These are phyloP conservation scores for Medicago ruthenica DNA, from an alignment of 306 rosid genomes.

Conservation along the genomic window DNA sequence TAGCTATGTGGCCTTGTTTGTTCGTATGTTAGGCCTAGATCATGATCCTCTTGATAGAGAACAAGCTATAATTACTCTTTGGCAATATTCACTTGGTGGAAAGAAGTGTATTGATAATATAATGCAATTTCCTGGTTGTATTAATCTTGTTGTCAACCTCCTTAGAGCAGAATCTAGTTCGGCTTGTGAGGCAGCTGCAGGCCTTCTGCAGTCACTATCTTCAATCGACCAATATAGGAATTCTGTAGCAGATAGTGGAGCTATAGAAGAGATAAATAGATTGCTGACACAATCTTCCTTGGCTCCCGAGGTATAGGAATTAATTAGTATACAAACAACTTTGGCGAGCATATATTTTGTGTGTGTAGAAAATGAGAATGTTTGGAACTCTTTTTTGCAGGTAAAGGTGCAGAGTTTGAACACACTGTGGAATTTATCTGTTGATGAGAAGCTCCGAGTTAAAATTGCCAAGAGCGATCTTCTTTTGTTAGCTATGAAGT, in stretches of 20 bases:
- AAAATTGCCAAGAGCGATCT: conserved; percentile 63
- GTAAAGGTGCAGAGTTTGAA: conserved; percentile 82
- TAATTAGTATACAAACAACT: conserved; percentile 19
- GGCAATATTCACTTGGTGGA: conserved; percentile 94
- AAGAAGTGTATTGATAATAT: conserved; percentile 74
- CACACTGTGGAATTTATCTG: conserved; percentile 82
- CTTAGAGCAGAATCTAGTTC: conserved; percentile 74
- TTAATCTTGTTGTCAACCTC: conserved; percentile 75
- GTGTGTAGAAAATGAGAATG: conserved; percentile 49
- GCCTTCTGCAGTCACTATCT: conserved; percentile 79
- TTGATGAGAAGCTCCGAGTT: conserved; percentile 72
- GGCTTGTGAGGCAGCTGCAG: conserved; percentile 91
- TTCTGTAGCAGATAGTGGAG: conserved; percentile 80
- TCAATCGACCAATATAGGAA: conserved; percentile 68
- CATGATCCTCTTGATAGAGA: conserved; percentile 76
- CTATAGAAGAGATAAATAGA: conserved; percentile 81
- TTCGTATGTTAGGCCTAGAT: conserved; percentile 89
- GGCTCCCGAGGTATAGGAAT: conserved; percentile 64
- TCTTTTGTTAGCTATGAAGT: conserved; percentile 65
- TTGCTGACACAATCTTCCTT: conserved; percentile 66
- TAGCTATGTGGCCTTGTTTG: conserved; percentile 74
- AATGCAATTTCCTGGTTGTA: conserved; percentile 86
- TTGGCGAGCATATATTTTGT: conserved; percentile 34
- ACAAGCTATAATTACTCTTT: conserved; percentile 74
- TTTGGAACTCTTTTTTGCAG: conserved; percentile 52